Percentiles rank a stretch among this genome's conserved stretches.
These are phyloP conservation scores for slime mould (Dictyostelium discoideum) DNA, from an alignment of 78 protist species.

Conservation along the genomic window DNA sequence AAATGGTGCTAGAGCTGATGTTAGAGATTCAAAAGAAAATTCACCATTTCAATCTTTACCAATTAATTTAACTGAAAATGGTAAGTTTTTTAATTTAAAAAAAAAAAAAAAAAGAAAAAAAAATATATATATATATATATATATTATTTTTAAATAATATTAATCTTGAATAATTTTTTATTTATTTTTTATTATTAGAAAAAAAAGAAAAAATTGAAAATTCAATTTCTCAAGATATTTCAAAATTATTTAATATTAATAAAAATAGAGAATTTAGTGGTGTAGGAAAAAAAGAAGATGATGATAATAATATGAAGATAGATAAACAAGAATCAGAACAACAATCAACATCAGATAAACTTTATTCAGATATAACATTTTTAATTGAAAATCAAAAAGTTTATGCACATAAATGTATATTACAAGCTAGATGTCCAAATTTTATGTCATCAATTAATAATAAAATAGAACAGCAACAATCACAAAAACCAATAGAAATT, in stretches of 20 bases:
- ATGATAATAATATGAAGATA: not conserved
- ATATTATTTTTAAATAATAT: too few species aligned
- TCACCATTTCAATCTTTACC: not conserved
- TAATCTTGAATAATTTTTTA: not conserved
- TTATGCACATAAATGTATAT: slow-evolving; percentile 51
- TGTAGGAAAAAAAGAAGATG: not conserved
- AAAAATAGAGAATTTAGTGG: not conserved
- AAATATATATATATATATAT: not conserved
- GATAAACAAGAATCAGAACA: slow-evolving; percentile 5
- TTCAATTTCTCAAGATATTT: not conserved
- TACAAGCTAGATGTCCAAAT: slow-evolving; percentile 7
- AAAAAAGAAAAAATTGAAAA: not conserved
- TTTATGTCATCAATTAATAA: not conserved
- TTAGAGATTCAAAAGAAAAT: slow-evolving; percentile 36
- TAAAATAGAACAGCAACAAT: not conserved
- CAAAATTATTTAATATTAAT: not conserved
- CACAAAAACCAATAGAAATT: slow-evolving; percentile 14
- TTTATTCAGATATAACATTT: slow-evolving; percentile 43
- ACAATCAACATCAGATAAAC: not conserved
- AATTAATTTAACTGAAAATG: not conserved
- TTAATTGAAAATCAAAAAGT: slow-evolving; percentile 20
- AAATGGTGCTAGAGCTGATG: slow-evolving; percentile 51
- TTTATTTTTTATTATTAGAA: not conserved
- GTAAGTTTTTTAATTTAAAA: not conserved
- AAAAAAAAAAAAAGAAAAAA: not conserved